Evolutionary conservation across 2,329 filamentous ascomycete genomes (phyloP).

Genomic region (Nemania bipapillata): DNA sequence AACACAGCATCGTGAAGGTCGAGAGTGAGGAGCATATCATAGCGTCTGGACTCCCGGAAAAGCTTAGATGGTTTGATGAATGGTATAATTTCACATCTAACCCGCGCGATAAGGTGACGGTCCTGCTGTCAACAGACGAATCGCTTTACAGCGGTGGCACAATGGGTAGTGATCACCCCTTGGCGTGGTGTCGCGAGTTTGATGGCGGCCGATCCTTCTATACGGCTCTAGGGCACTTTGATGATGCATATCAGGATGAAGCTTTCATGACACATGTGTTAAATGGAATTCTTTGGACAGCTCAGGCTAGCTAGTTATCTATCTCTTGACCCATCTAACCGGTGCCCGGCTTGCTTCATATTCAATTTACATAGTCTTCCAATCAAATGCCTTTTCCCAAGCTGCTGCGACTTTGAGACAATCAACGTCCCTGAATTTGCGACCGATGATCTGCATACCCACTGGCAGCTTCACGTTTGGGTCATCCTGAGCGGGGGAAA

Average conservation of each 20-base stretch:
- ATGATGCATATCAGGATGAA: slow-evolving; percentile 54
- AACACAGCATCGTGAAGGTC: slow-evolving; percentile 50
- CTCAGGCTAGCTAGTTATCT: slow-evolving; percentile 4
- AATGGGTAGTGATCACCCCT: slow-evolving; percentile 54
- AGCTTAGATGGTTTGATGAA: slow-evolving; percentile 54
- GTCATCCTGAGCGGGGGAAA: slow-evolving; percentile 46
- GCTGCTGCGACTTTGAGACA: slow-evolving; percentile 47
- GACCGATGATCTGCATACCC: slow-evolving; percentile 48
- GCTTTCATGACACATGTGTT: slow-evolving; percentile 44
- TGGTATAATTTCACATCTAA: slow-evolving; percentile 58
- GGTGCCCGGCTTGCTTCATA: not conserved
- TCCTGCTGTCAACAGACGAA: slow-evolving; percentile 55
- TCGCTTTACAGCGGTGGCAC: slow-evolving; percentile 51
- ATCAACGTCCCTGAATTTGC: slow-evolving; percentile 45
- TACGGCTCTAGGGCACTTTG: slow-evolving; percentile 57
- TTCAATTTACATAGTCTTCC: slow-evolving; percentile 37
- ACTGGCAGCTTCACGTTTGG: slow-evolving; percentile 45
- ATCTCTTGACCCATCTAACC: no score
- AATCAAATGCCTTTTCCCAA: slow-evolving; percentile 48
- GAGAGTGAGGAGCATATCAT: slow-evolving; percentile 50
- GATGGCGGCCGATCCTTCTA: slow-evolving; percentile 56
- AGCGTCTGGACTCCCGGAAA: slow-evolving; percentile 37
- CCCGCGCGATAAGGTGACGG: slow-evolving; percentile 47
- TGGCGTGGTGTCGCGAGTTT: slow-evolving; percentile 56
- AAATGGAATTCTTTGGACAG: slow-evolving; percentile 43